Evolutionary conservation across 2,329 filamentous ascomycete genomes (phyloP).

Genomic region (Orbilia blumenaviensis): DNA sequence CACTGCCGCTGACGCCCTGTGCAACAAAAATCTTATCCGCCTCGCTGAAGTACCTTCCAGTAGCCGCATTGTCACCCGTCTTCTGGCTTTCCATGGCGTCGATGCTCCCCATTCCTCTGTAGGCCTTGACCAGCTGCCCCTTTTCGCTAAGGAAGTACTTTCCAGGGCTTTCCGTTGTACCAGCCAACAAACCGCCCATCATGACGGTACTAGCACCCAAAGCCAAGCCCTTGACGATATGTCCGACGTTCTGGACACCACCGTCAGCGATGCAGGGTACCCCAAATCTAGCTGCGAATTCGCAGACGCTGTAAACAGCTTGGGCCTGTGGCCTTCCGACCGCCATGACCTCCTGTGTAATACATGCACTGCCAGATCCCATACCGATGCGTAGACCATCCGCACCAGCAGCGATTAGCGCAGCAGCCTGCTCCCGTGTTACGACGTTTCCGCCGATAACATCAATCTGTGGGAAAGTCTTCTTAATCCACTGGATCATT

Average conservation of each 20-base stretch:
- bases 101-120: constrained; percentile 98
- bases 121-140: constrained; percentile 98
- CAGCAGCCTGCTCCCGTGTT: constrained; percentile 92
- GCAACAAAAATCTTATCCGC: constrained; percentile 93
- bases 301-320: constrained; percentile 86
- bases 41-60: constrained; percentile 97
- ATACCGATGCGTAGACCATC: constrained; percentile 98
- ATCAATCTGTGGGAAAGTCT: constrained; percentile 82
- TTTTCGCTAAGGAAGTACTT: constrained; percentile 96
- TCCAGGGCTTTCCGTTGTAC: constrained; percentile 95
- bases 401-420: constrained; percentile 89
- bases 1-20: constrained; percentile 88
- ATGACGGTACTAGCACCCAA: constrained; percentile 95
- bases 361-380: constrained; percentile 97
- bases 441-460: constrained; percentile 99
- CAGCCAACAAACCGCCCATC: constrained; percentile 98
- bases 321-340: constrained; percentile 95
- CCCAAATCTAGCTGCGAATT: constrained; percentile 90
- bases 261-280: constrained; percentile 98
- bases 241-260: constrained; percentile 96
- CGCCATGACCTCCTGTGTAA: constrained; percentile 99
- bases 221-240: constrained; percentile 97
- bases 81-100: constrained; percentile 91
- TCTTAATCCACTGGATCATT: constrained; percentile 97
- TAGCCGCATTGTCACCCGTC: constrained; percentile 86